A percentile compares a stretch with the other conserved stretches of the same genome.
Conservation (phyloP, 768 basidiomycete genomes). For the Mycena galopus region DNA sequence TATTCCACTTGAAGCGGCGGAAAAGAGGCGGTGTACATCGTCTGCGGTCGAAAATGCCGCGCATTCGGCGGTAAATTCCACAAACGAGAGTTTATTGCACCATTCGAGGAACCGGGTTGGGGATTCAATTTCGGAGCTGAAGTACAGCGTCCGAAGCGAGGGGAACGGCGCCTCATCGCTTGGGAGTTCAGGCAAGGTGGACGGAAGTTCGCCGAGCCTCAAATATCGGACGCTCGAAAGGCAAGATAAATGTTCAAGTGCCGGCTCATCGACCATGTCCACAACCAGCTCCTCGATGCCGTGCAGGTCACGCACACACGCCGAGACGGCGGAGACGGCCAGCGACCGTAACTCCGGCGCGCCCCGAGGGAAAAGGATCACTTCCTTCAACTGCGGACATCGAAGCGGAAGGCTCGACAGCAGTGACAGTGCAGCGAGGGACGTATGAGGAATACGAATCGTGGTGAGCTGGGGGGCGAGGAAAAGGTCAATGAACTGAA, state of each 20-base stretch:
- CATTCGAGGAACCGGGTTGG: background rate
- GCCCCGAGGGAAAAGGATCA: constrained; percentile 4
- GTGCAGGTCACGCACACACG: background rate
- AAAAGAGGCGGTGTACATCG: background rate
- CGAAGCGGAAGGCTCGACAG: background rate
- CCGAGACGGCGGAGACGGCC: constrained; percentile 6
- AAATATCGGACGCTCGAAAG: background rate
- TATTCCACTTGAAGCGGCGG: background rate
- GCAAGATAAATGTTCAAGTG: background rate
- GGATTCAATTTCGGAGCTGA: background rate
- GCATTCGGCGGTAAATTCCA: background rate
- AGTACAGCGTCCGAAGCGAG: background rate
- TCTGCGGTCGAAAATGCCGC: background rate
- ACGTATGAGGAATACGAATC: background rate
- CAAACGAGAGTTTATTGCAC: background rate
- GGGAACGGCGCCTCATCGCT: background rate
- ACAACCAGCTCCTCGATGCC: too few relatives aligned
- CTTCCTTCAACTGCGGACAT: background rate
- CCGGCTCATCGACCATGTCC: too few relatives aligned
- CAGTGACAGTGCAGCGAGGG: background rate
- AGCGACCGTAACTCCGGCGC: background rate
- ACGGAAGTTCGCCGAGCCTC: background rate
- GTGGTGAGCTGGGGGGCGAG: background rate
- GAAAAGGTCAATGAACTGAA: background rate
- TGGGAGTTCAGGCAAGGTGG: background rate